Conservation (phyloP, 2,329 filamentous ascomycete genomes). For the Thielaviopsis punctulata region DNA sequence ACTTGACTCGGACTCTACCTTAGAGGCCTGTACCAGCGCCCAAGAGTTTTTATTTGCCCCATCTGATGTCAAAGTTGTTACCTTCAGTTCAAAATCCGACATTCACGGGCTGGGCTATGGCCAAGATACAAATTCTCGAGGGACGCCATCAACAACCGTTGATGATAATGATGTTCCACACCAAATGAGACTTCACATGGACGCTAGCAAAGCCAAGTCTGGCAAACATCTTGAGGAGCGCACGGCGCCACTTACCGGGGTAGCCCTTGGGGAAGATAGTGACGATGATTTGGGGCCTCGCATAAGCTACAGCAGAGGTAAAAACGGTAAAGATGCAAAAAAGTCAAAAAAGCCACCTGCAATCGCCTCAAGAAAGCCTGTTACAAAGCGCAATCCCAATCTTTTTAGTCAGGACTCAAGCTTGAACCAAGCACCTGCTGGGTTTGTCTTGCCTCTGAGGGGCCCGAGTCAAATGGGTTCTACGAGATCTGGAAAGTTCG, state of each 20-base stretch:
- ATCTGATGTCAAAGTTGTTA: conserved; percentile 54
- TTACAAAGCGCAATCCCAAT: conserved; percentile 2
- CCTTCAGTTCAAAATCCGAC: conserved; percentile 44
- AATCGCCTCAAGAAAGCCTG: background rate
- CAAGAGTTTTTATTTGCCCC: conserved; percentile 61
- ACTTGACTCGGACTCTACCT: background rate
- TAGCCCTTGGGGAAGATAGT: conserved; percentile 26
- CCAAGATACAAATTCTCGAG: background rate
- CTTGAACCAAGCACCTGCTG: background rate
- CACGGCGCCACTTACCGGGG: conserved; percentile 24
- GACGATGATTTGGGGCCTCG: conserved; percentile 23
- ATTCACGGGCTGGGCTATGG: conserved; percentile 48
- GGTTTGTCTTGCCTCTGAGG: conserved; percentile 2
- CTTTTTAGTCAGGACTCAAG: background rate
- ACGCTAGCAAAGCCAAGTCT: background rate
- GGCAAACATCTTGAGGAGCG: conserved; percentile 15
- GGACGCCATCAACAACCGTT: background rate
- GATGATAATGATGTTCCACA: conserved; percentile 27
- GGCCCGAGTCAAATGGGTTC: too few species aligned
- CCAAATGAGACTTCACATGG: conserved; percentile 22
- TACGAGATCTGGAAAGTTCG: background rate
- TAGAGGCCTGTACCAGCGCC: background rate
- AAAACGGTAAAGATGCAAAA: conserved; percentile 22
- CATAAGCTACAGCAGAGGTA: conserved; percentile 12
- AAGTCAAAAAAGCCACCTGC: conserved; percentile 28